phyloP scores from a whole-genome alignment of 768 basidiomycete species.

The Amanita rimosa region DNA sequence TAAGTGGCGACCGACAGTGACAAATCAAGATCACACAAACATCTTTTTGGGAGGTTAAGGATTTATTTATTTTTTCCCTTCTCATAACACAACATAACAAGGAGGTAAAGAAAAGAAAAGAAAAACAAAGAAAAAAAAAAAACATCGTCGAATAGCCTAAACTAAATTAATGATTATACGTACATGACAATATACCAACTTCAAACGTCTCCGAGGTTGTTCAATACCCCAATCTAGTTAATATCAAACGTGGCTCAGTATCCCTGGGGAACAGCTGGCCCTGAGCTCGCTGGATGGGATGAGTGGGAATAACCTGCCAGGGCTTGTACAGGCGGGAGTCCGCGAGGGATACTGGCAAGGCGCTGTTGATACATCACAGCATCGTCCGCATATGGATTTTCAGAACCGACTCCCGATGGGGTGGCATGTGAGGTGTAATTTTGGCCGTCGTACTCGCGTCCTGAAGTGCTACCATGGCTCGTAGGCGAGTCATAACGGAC shows the following conservation, averaged over 20 bases:
- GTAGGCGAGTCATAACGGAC: slow-evolving; percentile 17
- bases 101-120: neutral
- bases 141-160: neutral
- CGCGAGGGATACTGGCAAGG: slow-evolving; percentile 9
- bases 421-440: neutral
- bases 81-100: too few species aligned
- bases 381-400: slow-evolving; percentile 9
- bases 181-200: slow-evolving; percentile 1
- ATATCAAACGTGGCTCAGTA: slow-evolving; percentile 2
- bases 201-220: neutral
- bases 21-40: neutral
- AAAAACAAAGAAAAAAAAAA: neutral
- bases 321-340: slow-evolving; percentile 17
- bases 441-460: slow-evolving; percentile 2
- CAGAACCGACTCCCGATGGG: slow-evolving; percentile 3
- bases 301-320: slow-evolving; percentile 15
- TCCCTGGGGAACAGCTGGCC: slow-evolving; percentile 4
- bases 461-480: slow-evolving; percentile 2
- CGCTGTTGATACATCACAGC: slow-evolving; percentile 16
- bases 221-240: slow-evolving; percentile 1
- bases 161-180: slow-evolving; percentile 6
- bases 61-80: too few species aligned
- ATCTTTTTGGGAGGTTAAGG: too few species aligned
- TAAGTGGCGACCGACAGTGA: neutral
- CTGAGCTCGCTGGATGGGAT: slow-evolving; percentile 13